Base-by-base conservation (phyloP, 352 stramenopile species). In the Pythium dissotocum region DNA sequence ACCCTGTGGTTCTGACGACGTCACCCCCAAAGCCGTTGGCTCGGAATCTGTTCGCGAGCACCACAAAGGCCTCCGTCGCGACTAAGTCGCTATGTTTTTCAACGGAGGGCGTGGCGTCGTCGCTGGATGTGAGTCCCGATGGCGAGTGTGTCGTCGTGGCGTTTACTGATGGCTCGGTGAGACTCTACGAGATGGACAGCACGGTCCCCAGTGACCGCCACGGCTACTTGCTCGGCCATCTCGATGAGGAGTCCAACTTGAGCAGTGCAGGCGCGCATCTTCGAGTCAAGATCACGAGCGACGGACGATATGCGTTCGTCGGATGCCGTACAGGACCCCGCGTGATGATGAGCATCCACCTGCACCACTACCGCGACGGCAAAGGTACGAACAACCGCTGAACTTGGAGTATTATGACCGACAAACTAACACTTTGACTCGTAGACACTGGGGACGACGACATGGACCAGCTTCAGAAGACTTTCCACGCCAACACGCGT, bases 171-270 rank as follows among this genome's bases (percentile, higher is more conserved):
- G 87, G 85, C 5, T 92, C 85, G 0, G 80, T 95, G 33, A 74
- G 85, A 2, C 70, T 95, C 18, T 95, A 90, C 53, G 87, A 94
- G 66, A 91, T 94, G 83, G 85, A 95, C 69, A 93, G 87, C 71
- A 91, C 72, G 21, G 85, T 93, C 1, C 85, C 85, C 1, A 93
- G 87, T 63, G 87, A 95, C 56, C 85, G 85, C 6, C 81, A 92
- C 35, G 87, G 82, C 0, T 95, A 95, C 61, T 66, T 94, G 4
- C 67, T 95, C 1, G 87, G 87, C 8, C 85, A 95, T 65, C 77
- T 95, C 26, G 87, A 95, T 52, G 87, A 94, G 40, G 79, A 91
- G 40, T 87, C 80, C 9, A 87, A 79, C 7, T 70, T 86, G 38
- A 76, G 80, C 46, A 83, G 75, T 21, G 62, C 59, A 6, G 80